Evolutionary conservation across 352 stramenopile species (phyloP).

Genomic region (Ophiocytium majus): DNA sequence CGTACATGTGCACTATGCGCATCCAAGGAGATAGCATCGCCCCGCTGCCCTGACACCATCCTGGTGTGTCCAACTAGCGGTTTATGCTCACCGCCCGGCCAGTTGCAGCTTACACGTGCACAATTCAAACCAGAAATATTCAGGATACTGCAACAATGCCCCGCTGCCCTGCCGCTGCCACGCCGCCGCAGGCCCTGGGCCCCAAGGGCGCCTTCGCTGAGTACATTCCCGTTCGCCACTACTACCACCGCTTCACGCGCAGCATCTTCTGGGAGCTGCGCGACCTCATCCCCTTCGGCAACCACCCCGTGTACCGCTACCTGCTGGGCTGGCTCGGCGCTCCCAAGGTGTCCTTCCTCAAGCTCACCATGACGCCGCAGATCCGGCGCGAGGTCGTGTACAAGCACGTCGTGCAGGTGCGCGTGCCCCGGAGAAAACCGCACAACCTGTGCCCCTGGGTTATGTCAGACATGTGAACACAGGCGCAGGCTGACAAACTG

Average conservation of each 20-base stretch:
- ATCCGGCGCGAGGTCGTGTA: conserved; percentile 58
- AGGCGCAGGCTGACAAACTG: no score
- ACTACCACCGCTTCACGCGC: conserved; percentile 62
- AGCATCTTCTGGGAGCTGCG: conserved; percentile 65
- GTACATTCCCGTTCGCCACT: conserved; percentile 62
- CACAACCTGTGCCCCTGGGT: conserved; percentile 26
- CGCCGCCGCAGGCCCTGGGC: conserved; percentile 35
- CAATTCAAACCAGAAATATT: no score
- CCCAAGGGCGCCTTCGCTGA: conserved; percentile 51
- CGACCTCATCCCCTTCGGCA: conserved; percentile 64
- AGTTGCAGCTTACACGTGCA: no score
- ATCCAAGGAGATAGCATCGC: no score
- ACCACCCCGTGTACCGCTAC: conserved; percentile 61
- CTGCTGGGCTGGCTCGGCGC: conserved; percentile 63
- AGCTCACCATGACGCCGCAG: conserved; percentile 61
- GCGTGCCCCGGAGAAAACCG: conserved; percentile 45
- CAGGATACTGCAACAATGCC: no score
- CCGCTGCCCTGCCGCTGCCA: background rate
- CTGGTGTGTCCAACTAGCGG: no score
- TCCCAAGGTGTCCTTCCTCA: conserved; percentile 62
- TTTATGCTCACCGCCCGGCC: no score
- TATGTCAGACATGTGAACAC: no score
- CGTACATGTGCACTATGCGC: no score
- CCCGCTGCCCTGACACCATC: no score
- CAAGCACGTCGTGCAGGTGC: conserved; percentile 61